Evolutionary conservation across 352 stramenopile genomes (phyloP), one percentile per base, ranked within the genome.

Genomic region (Phytophthora pini): DNA sequence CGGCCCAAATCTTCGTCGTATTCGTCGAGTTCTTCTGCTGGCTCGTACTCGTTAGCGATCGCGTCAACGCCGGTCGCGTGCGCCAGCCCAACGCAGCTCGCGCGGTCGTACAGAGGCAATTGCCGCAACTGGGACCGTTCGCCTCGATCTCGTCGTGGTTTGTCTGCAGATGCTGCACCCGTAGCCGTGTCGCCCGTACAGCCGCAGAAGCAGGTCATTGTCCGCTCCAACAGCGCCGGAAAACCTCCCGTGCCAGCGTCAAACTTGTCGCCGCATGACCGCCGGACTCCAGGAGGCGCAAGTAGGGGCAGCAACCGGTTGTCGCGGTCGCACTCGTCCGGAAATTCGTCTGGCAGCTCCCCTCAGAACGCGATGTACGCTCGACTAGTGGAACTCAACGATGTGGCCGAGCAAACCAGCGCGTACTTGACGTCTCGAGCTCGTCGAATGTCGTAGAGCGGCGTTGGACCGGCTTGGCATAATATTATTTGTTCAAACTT

Each of bases 361-460:
- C 55, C 45, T 13, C 45, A 70, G 17, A 45, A 59, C 4, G 56
- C 54, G 13, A 69, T 77, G 65, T 77, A 74, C 43, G 56, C 61
- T 13, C 48, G 56, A 24, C 57, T 89, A 51, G 44, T 85, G 36
- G 71, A 89, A 44, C 72, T 89, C 12, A 80, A 79, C 22, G 61
- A 73, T 24, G 76, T 76, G n/a, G 78, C 72, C 1, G 69, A 88
- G 36, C 68, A 82, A 56, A 82, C 74, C 55, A 68, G 61, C 17
- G 60, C 47, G 9, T 74, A 74, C 40, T 39, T 82, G 34, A 38
- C 70, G 56, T 57, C 50, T 45, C 52, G 65, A 58, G 47, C 47
- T 5, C 65, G 47, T 13, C 58, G 52, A 27, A 51, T 72, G 58
- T 68, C 65, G 26, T 68, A 68, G 49, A 36, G 10, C 31, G 10